Conservation (phyloP, 2,329 filamentous ascomycete species). For the Aspergillus aculeatinus region DNA sequence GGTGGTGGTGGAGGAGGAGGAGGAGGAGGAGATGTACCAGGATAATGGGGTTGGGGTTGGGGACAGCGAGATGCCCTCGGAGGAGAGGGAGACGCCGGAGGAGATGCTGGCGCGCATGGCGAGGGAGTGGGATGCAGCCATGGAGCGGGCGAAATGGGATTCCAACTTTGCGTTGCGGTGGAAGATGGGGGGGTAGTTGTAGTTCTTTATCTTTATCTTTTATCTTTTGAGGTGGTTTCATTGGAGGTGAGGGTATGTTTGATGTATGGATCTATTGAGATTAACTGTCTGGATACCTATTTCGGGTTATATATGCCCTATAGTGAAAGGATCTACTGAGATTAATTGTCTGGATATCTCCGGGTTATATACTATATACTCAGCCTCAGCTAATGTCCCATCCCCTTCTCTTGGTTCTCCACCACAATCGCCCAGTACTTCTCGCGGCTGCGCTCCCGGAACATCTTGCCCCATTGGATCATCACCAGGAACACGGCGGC, state of each 20-base stretch:
- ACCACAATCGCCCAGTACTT: conserved; percentile 40
- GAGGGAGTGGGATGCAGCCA: conserved; percentile 30
- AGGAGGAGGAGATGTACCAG: not conserved
- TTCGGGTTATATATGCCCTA: too few species aligned
- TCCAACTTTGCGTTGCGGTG: conserved; percentile 17
- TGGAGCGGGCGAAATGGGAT: conserved; percentile 27
- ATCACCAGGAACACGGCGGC: conserved; percentile 41
- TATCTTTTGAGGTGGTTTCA: not conserved
- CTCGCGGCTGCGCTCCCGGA: conserved; percentile 33
- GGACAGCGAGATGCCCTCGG: not conserved
- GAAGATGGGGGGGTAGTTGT: conserved; percentile 15
- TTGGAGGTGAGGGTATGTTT: not conserved
- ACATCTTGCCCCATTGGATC: conserved; percentile 41
- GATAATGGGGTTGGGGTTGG: too few species aligned
- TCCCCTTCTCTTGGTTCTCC: conserved; percentile 35
- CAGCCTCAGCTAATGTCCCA: conserved; percentile 18
- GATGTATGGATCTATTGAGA: too few species aligned
- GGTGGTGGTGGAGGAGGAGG: not conserved
- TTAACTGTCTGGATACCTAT: too few species aligned
- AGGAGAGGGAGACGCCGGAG: conserved; percentile 9
- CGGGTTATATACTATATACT: too few species aligned
- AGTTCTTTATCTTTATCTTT: not conserved
- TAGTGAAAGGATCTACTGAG: too few species aligned
- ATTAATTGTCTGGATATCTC: too few species aligned
- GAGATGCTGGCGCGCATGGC: conserved; percentile 26